Evolutionary conservation across 2,329 filamentous ascomycete genomes (phyloP).

Genomic region (Fusarium sp.): DNA sequence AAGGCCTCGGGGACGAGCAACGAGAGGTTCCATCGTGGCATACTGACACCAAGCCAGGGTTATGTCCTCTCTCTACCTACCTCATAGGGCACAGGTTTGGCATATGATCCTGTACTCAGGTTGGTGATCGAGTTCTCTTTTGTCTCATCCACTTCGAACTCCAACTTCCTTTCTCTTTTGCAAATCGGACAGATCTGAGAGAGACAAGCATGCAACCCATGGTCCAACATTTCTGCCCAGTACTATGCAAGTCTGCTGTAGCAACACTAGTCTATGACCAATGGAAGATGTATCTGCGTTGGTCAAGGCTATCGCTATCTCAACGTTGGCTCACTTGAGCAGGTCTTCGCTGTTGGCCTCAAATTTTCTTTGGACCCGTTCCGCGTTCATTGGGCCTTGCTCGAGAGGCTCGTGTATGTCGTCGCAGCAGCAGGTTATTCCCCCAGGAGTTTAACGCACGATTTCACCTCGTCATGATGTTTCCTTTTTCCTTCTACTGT

Average conservation of each 20-base stretch:
- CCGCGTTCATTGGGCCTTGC: background rate
- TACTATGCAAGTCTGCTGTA: background rate
- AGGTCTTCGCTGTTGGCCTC: background rate
- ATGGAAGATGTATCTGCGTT: background rate
- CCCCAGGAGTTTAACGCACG: background rate
- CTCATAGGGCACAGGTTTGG: background rate
- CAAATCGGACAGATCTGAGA: background rate
- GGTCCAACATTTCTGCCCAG: background rate
- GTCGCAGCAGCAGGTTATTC: background rate
- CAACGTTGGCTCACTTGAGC: conserved; percentile 20
- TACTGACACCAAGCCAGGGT: conserved; percentile 25
- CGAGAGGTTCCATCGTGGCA: background rate
- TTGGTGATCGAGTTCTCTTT: conserved; percentile 7
- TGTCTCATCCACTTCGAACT: background rate
- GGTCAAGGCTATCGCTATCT: background rate
- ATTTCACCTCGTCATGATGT: background rate
- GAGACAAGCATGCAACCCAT: background rate
- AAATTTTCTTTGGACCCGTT: background rate
- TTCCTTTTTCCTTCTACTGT: background rate
- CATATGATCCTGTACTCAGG: background rate
- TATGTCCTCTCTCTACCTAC: background rate
- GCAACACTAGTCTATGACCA: background rate
- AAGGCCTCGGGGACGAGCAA: background rate
- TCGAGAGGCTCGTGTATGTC: background rate
- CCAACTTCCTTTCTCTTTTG: background rate